Conservation (phyloP, 495 filamentous ascomycete genomes). For the Aspergillus leporis region DNA sequence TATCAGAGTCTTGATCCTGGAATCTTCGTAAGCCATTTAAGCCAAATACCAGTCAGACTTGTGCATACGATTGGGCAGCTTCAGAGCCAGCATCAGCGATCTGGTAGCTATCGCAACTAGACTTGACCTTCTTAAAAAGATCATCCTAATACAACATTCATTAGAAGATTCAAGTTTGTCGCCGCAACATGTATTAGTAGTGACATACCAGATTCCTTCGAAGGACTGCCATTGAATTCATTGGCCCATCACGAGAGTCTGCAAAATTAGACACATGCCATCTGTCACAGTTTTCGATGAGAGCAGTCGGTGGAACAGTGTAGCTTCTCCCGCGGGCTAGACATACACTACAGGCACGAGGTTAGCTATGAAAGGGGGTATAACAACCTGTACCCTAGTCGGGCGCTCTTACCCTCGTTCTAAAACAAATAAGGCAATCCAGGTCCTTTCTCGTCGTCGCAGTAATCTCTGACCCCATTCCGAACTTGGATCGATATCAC, state of each 20-base stretch:
- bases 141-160: constrained; percentile 45
- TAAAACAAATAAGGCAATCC: constrained; percentile 72
- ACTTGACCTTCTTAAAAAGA: constrained; percentile 59
- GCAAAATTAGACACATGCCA: constrained; percentile 66
- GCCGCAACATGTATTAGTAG: constrained; percentile 13
- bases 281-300: constrained; percentile 64
- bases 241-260: constrained; percentile 65
- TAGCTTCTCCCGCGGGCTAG: constrained; percentile 68
- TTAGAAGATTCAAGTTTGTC: background rate
- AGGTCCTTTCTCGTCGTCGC: constrained; percentile 65
- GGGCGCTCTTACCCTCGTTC: constrained; percentile 57
- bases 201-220: constrained; percentile 62
- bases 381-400: background rate
- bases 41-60: background rate
- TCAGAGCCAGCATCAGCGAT: constrained; percentile 50
- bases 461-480: constrained; percentile 59
- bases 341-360: constrained; percentile 52
- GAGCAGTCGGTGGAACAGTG: constrained; percentile 62
- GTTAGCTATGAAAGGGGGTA: background rate
- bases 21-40: constrained; percentile 8
- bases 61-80: constrained; percentile 55
- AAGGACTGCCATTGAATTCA: constrained; percentile 67
- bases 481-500: constrained; percentile 59
- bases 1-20: constrained; percentile 59
- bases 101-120: constrained; percentile 61